These are phyloP conservation scores for Microascus cirrosus DNA, from an alignment of 2,329 filamentous ascomycete species.

Conservation along the genomic window DNA sequence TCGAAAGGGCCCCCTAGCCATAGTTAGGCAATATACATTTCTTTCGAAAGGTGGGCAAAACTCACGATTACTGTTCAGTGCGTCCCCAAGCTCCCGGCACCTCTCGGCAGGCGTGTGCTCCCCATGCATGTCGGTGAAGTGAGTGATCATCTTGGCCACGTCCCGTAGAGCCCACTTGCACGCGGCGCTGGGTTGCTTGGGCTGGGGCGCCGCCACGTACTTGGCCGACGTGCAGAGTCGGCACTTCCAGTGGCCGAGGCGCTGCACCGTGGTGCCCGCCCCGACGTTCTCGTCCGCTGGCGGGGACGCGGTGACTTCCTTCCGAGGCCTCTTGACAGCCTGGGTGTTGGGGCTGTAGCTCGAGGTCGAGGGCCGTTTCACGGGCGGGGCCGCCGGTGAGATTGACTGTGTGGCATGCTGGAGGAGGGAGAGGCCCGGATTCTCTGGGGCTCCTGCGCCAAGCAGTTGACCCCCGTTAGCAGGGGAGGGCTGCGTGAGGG, in stretches of 20 bases:
- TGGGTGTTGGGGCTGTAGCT: background rate
- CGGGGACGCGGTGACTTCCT: conserved; percentile 8
- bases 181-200: conserved; percentile 28
- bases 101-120: conserved; percentile 30
- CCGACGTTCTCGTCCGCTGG: conserved; percentile 5
- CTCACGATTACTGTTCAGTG: conserved; percentile 28
- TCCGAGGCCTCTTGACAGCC: conserved; percentile 8
- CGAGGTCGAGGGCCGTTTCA: conserved; percentile 2
- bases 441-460: background rate
- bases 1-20: conserved; percentile 28
- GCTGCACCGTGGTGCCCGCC: conserved; percentile 18
- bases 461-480: background rate
- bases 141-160: conserved; percentile 33
- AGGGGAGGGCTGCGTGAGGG: conserved; percentile 5
- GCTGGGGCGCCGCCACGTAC: conserved; percentile 26
- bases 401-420: background rate
- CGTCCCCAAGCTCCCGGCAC: conserved; percentile 29
- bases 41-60: conserved; percentile 4
- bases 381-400: background rate
- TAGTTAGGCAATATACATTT: background rate
- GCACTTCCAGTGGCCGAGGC: conserved; percentile 35
- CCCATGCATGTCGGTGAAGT: conserved; percentile 32
- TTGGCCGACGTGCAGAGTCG: conserved; percentile 30
- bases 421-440: background rate
- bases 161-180: conserved; percentile 36